These are phyloP conservation scores for Arctium minus DNA, from an alignment of 129 eudicot species.

Conservation along the genomic window DNA sequence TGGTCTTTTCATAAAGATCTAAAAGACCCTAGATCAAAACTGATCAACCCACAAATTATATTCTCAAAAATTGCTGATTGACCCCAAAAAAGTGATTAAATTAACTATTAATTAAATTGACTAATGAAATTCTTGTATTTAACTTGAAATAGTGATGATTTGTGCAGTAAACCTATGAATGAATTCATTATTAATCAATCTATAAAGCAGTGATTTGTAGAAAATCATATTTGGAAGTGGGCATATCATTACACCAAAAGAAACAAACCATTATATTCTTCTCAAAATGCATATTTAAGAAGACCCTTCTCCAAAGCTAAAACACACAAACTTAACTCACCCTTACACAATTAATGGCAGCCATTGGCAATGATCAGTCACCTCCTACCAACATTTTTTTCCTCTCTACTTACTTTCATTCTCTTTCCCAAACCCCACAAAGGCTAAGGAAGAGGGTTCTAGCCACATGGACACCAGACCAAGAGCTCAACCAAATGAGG, in stretches of 20 bases:
- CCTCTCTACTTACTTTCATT: slow-evolving; percentile 37
- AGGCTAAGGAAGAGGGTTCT: slow-evolving; percentile 53
- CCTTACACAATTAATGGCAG: slow-evolving; percentile 28
- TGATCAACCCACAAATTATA: neutral
- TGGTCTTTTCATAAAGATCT: neutral
- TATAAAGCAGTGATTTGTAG: slow-evolving; percentile 21
- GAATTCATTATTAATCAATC: slow-evolving; percentile 22
- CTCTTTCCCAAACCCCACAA: slow-evolving; percentile 61
- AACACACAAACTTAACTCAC: slow-evolving; percentile 7
- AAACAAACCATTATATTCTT: slow-evolving; percentile 40
- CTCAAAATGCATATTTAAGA: slow-evolving; percentile 40
- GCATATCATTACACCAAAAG: slow-evolving; percentile 31
- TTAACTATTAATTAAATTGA: neutral
- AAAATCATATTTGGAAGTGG: slow-evolving; percentile 31
- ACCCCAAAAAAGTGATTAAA: neutral
- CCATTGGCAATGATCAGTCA: slow-evolving; percentile 20
- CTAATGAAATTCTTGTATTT: neutral
- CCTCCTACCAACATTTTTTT: slow-evolving; percentile 22
- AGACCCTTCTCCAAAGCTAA: slow-evolving; percentile 29
- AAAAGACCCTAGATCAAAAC: slow-evolving; percentile 8
- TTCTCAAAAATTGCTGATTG: neutral
- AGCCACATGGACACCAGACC: slow-evolving; percentile 88
- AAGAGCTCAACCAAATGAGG: slow-evolving; percentile 70
- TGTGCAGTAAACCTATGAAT: slow-evolving; percentile 10
- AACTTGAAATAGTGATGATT: slow-evolving; percentile 6